These are phyloP conservation scores for Pelargonium myrrhifolium DNA, from an alignment of 441 rosid genomes.

Conservation along the genomic window DNA sequence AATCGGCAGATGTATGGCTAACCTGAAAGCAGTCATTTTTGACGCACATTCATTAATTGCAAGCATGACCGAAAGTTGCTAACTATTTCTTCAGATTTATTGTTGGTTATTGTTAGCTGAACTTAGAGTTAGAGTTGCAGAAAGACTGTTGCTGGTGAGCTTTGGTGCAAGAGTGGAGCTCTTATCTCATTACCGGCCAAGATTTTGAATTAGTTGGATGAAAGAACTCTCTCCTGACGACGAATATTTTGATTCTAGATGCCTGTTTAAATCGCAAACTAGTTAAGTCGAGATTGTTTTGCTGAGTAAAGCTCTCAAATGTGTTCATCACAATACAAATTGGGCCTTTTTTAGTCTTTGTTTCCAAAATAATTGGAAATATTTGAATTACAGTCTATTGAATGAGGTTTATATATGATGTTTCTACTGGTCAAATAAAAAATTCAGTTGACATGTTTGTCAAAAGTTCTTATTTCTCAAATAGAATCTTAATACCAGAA, in stretches of 20 bases:
- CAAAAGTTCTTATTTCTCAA: neutral
- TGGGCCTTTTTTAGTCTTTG: neutral
- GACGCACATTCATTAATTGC: no score
- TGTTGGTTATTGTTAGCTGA: neutral
- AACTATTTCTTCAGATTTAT: neutral
- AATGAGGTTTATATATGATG: neutral
- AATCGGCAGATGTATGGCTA: no score
- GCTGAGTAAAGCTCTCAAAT: neutral
- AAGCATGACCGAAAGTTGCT: neutral
- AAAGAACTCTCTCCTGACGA: neutral
- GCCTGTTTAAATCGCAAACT: neutral
- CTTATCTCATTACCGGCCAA: neutral
- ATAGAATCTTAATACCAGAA: slow-evolving; percentile 10
- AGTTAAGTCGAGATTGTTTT: neutral
- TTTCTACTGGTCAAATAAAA: no score
- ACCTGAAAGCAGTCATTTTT: no score
- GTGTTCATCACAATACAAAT: neutral
- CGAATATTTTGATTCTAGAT: neutral
- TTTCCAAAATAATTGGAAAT: neutral
- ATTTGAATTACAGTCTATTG: neutral
- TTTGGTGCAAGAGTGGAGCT: neutral
- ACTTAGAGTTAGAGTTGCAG: neutral
- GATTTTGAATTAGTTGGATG: neutral
- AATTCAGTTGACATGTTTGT: no score
- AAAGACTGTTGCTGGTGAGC: neutral